Evolutionary conservation across 768 basidiomycete species (phyloP).

Genomic region (Phaffia australis): DNA sequence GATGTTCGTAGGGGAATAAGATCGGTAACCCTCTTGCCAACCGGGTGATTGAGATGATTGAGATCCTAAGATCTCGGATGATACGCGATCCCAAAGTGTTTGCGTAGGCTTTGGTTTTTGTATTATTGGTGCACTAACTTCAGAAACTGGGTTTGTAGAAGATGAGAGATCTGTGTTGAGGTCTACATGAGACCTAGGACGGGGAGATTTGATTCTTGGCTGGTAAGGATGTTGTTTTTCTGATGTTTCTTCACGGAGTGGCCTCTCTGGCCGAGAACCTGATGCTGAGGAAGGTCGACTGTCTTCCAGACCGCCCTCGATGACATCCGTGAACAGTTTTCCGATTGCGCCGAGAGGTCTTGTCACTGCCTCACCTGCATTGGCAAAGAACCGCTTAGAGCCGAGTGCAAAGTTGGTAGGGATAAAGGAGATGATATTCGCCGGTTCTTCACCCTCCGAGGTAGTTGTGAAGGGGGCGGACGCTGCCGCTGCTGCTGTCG

Average conservation of each 20-base stretch:
- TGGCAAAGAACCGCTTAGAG: conserved; percentile 72
- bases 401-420: conserved; percentile 45
- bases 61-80: conserved; percentile 7
- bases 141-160: not conserved
- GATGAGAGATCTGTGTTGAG: not conserved
- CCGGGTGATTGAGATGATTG: not conserved
- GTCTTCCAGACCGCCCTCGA: conserved; percentile 15
- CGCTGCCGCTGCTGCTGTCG: conserved; percentile 27
- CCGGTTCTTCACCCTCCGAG: conserved; percentile 68
- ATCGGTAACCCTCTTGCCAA: not conserved
- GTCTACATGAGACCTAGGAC: conserved; percentile 2
- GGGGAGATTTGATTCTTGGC: conserved; percentile 10
- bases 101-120: not conserved
- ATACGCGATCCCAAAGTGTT: conserved; percentile 8
- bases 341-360: conserved; percentile 34
- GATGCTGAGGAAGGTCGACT: not conserved
- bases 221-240: conserved; percentile 3
- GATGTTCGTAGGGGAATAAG: not conserved
- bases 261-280: not conserved
- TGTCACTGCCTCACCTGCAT: conserved; percentile 74
- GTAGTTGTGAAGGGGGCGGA: conserved; percentile 33
- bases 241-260: not conserved
- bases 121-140: not conserved
- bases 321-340: conserved; percentile 30
- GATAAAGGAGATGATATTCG: conserved; percentile 60